phyloP scores from a whole-genome alignment of 306 rosid species.

The Fagus sylvatica region DNA sequence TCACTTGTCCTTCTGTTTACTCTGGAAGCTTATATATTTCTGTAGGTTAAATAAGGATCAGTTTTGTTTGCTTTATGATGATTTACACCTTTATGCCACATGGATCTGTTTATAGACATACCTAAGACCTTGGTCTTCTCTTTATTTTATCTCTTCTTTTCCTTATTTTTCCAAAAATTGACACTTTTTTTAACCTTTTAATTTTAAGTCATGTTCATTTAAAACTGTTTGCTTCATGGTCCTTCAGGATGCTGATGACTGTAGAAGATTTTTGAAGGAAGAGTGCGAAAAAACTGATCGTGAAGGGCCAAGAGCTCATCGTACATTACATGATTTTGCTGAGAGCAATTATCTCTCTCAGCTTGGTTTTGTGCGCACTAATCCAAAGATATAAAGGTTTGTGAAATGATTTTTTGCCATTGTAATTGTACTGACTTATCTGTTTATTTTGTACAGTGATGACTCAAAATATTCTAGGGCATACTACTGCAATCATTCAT shows the following conservation, averaged over 20 bases:
- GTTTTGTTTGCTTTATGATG: neutral
- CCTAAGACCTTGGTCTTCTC: too few species aligned
- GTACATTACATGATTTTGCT: conserved; percentile 88
- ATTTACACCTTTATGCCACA: neutral
- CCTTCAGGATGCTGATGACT: conserved; percentile 64
- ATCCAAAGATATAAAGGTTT: conserved; percentile 44
- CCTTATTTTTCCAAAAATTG: neutral
- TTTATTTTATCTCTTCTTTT: neutral
- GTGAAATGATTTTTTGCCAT: conserved; percentile 12
- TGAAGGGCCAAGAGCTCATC: conserved; percentile 64
- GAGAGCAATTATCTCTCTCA: conserved; percentile 75
- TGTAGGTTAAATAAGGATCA: too few species aligned
- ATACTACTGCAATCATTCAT: neutral
- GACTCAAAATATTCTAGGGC: neutral
- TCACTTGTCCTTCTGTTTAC: too few species aligned
- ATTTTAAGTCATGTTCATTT: conserved; percentile 7
- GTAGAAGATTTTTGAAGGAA: conserved; percentile 54
- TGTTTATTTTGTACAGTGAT: neutral
- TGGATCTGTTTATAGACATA: neutral
- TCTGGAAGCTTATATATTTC: too few species aligned
- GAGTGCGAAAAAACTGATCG: conserved; percentile 48
- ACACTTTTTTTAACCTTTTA: neutral
- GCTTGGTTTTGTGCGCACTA: conserved; percentile 64
- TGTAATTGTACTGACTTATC: neutral
- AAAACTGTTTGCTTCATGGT: conserved; percentile 24